Base-by-base conservation (phyloP, 177 flowering plant genomes). In the Telopea speciosissima region DNA sequence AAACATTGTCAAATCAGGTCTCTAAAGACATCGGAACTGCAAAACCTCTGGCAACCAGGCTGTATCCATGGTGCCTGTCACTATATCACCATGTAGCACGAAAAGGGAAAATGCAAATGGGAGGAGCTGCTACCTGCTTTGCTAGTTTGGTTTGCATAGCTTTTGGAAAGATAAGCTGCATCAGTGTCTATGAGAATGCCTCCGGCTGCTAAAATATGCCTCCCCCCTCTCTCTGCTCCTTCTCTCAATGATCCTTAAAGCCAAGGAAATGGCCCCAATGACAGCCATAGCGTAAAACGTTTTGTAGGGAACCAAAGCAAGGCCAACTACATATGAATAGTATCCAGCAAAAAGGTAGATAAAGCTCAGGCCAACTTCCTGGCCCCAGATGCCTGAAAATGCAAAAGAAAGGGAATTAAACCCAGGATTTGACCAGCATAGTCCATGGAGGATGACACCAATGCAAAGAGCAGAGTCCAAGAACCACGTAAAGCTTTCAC, bases 111-210 rank as follows among this genome's bases (percentile, higher is more conserved):
- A 70, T 70, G 36, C 25, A 70, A 58, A 62, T 42, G 59, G 24
- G 26, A 68, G 24, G 26, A 68, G 49, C 44, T n/a, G 16, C 58
- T 62, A 62, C 59, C 54, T 59, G 33, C 33, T 13, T 13, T 21
- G 23, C 12, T 24, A 44, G 23, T 63, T 5, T 6, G 26, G 23
- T 17, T 17, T 67, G 62, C 25, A 8, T 56, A 40, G 24, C 64
- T 31, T 62, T 70, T 59, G 22, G 64, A 36, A 19, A 28, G 63
- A 45, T 31, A 67, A 72, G 33, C 65, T 33, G 24, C 62, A 25
- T 86, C 76, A 91, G 74, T 89, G 96, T 78, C 86, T 81, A 74
- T 96, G 99, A 40, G 89, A 90, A 81, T 90, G 98, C 75, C 83
- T 91, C 69, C 91, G 76, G 77, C 84, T 77, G 59, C 77, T 80